Conservation (phyloP, 1,284 basidiomycete species). For the Hymenochaete sp. region DNA sequence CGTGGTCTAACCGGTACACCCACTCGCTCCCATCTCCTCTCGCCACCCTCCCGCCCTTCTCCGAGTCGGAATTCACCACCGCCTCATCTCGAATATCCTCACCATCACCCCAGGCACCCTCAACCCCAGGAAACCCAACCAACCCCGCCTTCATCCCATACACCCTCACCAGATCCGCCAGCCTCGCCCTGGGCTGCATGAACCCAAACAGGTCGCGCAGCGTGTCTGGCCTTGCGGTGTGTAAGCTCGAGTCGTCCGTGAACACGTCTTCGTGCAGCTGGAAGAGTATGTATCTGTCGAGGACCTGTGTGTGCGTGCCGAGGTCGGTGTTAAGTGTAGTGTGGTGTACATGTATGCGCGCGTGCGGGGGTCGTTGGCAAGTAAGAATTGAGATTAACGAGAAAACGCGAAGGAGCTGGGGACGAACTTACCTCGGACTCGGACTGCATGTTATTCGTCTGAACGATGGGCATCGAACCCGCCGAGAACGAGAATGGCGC, state of each 20-base stretch:
- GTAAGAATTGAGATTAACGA: conserved; percentile 9
- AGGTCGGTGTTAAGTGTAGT: too few relatives aligned
- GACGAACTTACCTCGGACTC: conserved; percentile 16
- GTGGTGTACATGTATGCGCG: too few relatives aligned
- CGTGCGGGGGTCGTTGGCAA: too few relatives aligned
- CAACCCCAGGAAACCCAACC: background rate
- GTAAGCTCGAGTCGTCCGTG: conserved; percentile 19
- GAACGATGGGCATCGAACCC: too few relatives aligned
- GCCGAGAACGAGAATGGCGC: too few relatives aligned
- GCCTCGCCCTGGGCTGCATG: conserved; percentile 17
- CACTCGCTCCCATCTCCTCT: background rate
- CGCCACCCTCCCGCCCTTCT: background rate
- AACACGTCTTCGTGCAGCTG: conserved; percentile 21
- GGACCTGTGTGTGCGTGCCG: conserved; percentile 12
- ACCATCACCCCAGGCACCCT: conserved; percentile 32
- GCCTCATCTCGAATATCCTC: conserved; percentile 23
- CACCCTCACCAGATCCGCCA: conserved; percentile 13
- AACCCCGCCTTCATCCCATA: conserved; percentile 15
- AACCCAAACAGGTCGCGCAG: conserved; percentile 20
- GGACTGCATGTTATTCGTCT: too few relatives aligned
- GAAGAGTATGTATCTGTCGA: conserved; percentile 21
- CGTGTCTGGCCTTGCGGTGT: conserved; percentile 18
- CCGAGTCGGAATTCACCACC: background rate
- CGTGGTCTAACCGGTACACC: background rate
- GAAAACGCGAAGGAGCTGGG: conserved; percentile 2